Conservation (phyloP, 148 eudicot species). For the Rhododendron kiyosumense region DNA sequence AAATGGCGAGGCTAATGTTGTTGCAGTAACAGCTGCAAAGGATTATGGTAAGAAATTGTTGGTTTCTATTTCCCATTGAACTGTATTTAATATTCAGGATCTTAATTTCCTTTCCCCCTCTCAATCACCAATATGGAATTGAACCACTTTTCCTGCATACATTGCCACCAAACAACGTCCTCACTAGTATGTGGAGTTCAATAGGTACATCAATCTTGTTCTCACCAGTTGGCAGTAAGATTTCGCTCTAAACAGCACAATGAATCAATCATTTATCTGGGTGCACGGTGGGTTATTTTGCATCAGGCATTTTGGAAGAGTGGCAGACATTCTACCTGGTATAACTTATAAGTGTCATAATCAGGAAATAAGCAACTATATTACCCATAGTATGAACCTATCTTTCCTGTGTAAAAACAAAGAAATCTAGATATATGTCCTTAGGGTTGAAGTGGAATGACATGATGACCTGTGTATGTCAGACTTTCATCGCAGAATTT, state of each 20-base stretch:
- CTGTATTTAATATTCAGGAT: background rate
- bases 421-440: background rate
- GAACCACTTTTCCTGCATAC: background rate
- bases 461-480: background rate
- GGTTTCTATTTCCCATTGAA: background rate
- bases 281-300: background rate
- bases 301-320: background rate
- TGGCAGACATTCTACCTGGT: background rate
- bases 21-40: constrained; percentile 88
- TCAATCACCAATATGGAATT: background rate
- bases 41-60: constrained; percentile 53
- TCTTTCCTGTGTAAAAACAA: background rate
- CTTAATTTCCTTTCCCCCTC: background rate
- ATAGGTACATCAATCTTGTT: background rate
- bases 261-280: background rate
- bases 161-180: background rate
- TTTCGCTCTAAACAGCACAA: background rate
- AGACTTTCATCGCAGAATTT: background rate
- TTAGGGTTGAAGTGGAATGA: background rate
- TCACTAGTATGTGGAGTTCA: background rate
- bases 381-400: background rate
- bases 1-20: constrained; percentile 93
- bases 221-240: background rate
- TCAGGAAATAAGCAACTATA: background rate
- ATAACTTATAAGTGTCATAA: background rate